Conservation (phyloP, 345 rosid species). For the Hibiscus mutabilis region DNA sequence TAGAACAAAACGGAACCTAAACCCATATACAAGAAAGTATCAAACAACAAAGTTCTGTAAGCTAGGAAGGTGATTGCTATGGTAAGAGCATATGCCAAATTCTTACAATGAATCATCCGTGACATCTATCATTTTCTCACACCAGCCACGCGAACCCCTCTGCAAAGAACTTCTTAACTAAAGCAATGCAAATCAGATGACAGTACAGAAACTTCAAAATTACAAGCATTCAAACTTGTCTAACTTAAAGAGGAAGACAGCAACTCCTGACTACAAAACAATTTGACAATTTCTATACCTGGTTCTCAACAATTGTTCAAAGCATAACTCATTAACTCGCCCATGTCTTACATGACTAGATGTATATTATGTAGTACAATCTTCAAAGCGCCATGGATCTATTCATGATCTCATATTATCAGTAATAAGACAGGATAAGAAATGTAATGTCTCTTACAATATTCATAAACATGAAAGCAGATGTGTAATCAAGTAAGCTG, state of each 20-base stretch:
- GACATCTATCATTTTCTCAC: conserved; percentile 83
- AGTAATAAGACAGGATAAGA: neutral
- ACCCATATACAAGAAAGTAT: conserved; percentile 11
- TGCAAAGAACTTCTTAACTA: conserved; percentile 27
- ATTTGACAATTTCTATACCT: neutral
- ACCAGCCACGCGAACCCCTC: conserved; percentile 87
- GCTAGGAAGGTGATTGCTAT: neutral
- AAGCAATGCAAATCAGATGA: neutral
- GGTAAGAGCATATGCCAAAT: conserved; percentile 1
- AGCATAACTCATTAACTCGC: neutral
- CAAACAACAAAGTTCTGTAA: conserved; percentile 3
- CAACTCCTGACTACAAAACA: neutral
- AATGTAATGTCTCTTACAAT: neutral
- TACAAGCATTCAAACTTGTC: neutral
- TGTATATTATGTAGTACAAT: neutral
- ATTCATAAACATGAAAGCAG: neutral
- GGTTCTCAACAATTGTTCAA: neutral
- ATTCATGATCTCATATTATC: neutral
- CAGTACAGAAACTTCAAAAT: neutral
- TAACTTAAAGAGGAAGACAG: neutral
- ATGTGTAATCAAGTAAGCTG: conserved; percentile 1
- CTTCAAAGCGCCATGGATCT: neutral
- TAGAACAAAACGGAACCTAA: conserved; percentile 79
- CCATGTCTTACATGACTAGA: neutral
- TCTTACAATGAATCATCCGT: conserved; percentile 69